Evolutionary conservation across 1,284 basidiomycete species (phyloP).

Genomic region (Trichosporon sp.): DNA sequence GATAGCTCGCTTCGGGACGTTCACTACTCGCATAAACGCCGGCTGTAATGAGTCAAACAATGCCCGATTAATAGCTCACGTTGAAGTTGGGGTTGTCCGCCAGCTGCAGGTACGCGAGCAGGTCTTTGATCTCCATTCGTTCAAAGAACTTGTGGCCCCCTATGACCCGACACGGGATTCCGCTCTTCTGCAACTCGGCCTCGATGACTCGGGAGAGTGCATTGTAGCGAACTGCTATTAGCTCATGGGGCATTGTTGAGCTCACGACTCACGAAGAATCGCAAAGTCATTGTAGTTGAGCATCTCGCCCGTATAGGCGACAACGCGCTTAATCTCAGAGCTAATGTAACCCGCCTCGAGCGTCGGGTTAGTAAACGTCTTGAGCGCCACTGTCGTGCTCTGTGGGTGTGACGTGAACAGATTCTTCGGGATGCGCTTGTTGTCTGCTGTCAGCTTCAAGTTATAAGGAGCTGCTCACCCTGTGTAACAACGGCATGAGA

Average conservation of each 20-base stretch:
- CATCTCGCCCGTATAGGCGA: conserved; percentile 68
- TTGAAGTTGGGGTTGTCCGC: conserved; percentile 74
- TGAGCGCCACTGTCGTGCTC: conserved; percentile 57
- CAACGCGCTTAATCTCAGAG: conserved; percentile 70
- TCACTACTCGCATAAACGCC: conserved; percentile 72
- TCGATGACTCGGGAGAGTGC: conserved; percentile 76
- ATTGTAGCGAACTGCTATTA: conserved; percentile 67
- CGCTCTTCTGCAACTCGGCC: conserved; percentile 67
- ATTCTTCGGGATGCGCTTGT: conserved; percentile 66
- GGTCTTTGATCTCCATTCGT: conserved; percentile 76
- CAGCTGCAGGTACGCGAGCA: conserved; percentile 81
- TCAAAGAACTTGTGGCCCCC: conserved; percentile 86
- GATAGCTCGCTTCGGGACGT: conserved; percentile 68
- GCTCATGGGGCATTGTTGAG: conserved; percentile 38
- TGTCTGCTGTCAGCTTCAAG: conserved; percentile 21
- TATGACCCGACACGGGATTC: conserved; percentile 72
- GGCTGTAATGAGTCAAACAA: conserved; percentile 46
- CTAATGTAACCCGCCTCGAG: conserved; percentile 70
- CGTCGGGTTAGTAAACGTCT: conserved; percentile 37
- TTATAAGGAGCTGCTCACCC: conserved; percentile 53
- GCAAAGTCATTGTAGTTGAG: conserved; percentile 73
- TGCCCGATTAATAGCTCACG: conserved; percentile 19
- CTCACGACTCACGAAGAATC: conserved; percentile 70
- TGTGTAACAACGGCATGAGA: conserved; percentile 76
- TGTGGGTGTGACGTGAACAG: conserved; percentile 67